Evolutionary conservation across 2,329 filamentous ascomycete genomes (phyloP).

Genomic region (Bretziella fagacearum): DNA sequence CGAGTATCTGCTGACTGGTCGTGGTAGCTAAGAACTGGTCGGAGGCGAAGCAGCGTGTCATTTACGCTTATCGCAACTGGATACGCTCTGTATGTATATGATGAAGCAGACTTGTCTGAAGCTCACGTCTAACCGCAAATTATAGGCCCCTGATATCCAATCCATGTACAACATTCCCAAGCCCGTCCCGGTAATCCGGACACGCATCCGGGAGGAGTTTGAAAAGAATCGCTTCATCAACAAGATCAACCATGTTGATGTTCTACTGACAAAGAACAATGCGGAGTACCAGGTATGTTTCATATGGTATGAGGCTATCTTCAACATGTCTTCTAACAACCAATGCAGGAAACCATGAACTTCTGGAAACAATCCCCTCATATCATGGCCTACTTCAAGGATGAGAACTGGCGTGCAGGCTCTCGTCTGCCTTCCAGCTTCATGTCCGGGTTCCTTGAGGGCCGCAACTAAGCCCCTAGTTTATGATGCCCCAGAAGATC

Average conservation of each 20-base stretch:
- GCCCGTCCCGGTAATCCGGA: slow-evolving; percentile 72
- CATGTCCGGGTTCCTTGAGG: slow-evolving; percentile 90
- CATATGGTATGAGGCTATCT: background rate
- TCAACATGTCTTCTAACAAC: slow-evolving; percentile 2
- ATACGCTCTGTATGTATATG: slow-evolving; percentile 65
- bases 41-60: slow-evolving; percentile 74
- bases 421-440: slow-evolving; percentile 72
- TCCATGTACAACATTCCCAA: slow-evolving; percentile 90
- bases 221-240: slow-evolving; percentile 88
- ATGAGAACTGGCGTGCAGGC: slow-evolving; percentile 61
- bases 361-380: slow-evolving; percentile 97
- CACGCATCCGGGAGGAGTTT: slow-evolving; percentile 91
- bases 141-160: slow-evolving; percentile 85
- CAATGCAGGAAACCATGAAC: slow-evolving; percentile 86
- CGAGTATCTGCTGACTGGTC: slow-evolving; percentile 21
- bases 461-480: slow-evolving; percentile 40
- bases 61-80: slow-evolving; percentile 88
- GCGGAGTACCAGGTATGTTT: slow-evolving; percentile 72
- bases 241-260: slow-evolving; percentile 74
- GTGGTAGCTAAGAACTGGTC: slow-evolving; percentile 64
- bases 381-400: slow-evolving; percentile 90
- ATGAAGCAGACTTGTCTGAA: background rate
- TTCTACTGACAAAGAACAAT: slow-evolving; percentile 78
- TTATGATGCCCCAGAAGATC: too few species aligned
- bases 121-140: background rate